Base-by-base conservation (phyloP, 352 stramenopile genomes). In the Proteromonas lacertae region DNA sequence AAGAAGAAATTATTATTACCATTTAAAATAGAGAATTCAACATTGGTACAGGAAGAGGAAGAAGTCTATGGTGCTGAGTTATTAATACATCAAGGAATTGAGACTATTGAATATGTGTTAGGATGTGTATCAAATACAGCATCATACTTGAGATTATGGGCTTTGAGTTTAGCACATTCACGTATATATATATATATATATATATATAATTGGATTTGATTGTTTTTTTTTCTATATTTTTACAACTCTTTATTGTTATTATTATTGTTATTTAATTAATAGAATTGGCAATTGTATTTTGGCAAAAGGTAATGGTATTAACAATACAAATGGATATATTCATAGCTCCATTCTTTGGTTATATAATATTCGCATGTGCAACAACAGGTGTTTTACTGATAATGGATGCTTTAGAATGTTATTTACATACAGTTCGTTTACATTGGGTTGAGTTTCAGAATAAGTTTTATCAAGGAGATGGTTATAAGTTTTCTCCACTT, bases 371-470 rank as follows among this genome's bases (percentile, higher is more conserved):
- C 35, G 69, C 72, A n/a, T 63, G 43, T 13, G 78, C 84, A 30
- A 96, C 86, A 9, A 89, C 94, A 45, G 81, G 69, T 40, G 81
- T 98, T 4, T 73, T 98, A 36, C 56, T 95, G 32, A 76, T 76
- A 45, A 98, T 98, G 86, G 83, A 96, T 56, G 76, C 93, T 42
- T 60, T 98, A n/a, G 83, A 96, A 60, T 96, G 82, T 53, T 96
- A 94, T 57, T 59, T 98, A 35, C 86, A 98, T 55, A 79, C 82
- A 10, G 62, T 98, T 38, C 79, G 86, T 70, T 64, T 98, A 43
- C 84, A 96, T 57, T 98, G 86, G 86, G 64, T 96, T 38, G 83
- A 96, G 60, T 96, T 96, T 60, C 83, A 96, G 59, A 92, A 73
- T 63, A 96, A 96, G 58, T 96, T 96, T 50, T 96, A 88, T 63